These are phyloP conservation scores for Cladophialophora chaetospira DNA, from an alignment of 2,329 filamentous ascomycete species.

Conservation along the genomic window DNA sequence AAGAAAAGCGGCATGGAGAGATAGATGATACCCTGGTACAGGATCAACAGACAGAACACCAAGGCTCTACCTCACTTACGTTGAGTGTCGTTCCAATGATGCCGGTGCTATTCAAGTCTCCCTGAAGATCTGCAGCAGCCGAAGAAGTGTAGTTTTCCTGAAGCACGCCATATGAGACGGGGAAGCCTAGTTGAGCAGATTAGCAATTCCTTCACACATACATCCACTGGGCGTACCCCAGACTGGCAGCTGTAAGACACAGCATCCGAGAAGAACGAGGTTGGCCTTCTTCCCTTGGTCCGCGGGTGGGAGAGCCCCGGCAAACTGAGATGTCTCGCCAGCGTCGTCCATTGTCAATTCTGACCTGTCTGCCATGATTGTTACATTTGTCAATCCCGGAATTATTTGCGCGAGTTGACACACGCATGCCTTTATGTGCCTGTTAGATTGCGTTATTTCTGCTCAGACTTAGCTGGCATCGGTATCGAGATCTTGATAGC, in stretches of 20 bases:
- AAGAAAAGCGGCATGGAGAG: constrained; percentile 48
- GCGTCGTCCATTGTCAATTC: not conserved
- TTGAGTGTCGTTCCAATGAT: constrained; percentile 44
- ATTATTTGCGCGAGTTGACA: too few species aligned
- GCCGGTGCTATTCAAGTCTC: constrained; percentile 44
- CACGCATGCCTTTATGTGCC: too few species aligned
- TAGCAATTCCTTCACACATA: not conserved
- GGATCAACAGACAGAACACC: too few species aligned
- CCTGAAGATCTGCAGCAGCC: constrained; percentile 35
- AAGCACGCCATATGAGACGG: not conserved
- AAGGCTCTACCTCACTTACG: too few species aligned
- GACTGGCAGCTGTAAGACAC: constrained; percentile 51
- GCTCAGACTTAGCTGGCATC: too few species aligned
- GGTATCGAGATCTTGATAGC: not conserved
- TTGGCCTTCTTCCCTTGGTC: constrained; percentile 53
- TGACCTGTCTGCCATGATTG: not conserved
- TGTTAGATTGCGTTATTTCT: not conserved
- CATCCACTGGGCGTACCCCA: not conserved
- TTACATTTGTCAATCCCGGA: not conserved
- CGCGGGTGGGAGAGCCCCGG: not conserved
- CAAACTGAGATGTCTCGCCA: not conserved
- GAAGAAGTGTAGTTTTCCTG: constrained; percentile 40
- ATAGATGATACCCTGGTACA: constrained; percentile 53
- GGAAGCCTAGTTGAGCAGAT: not conserved
- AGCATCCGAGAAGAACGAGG: constrained; percentile 54